Evolutionary conservation across 2,329 filamentous ascomycete genomes (phyloP), one percentile per base, ranked within the genome.

Genomic region (Fusarium neocosmosporiellum): DNA sequence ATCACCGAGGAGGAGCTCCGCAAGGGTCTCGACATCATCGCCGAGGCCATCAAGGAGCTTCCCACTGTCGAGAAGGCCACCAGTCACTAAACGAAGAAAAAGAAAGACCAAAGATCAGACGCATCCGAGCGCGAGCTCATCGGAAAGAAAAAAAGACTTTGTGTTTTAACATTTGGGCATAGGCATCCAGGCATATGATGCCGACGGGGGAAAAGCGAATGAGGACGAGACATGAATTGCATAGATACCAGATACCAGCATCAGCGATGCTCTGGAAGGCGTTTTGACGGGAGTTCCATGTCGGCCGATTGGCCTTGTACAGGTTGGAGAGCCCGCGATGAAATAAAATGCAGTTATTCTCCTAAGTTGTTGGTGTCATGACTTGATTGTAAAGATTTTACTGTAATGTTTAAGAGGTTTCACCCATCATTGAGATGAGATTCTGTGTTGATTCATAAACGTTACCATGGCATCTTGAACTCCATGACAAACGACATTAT

Each of bases 1-100:
- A 98, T 99, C 79, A 95, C 92, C 29, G 95, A 98, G 79, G 89
- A 92, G 68, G 91, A 99, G 84, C 92, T 99, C 74, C 88, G 91
- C 75, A 89, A 91, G 79, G 93, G 96, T 1, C 82, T 98, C 63
- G 82, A 82, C 60, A 96, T 96, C 78, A 97, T 99, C 80, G 88
- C 91, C 70, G 91, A 95, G 80, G 92, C 96, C 16, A 87, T 98
- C 78, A 86, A 88, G 75, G 95, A 98, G 83, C 88, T 99, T 61
- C 95, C 95, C 3, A 91, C 78, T 27, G 82, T 81, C n/a, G 79
- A 81, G 72, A 81, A 83, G 75, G 75, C 81, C 43, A 74, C 79
- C 50, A 80, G 77, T 31, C 84, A 85, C 74, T 85, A 79, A 77
- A 59, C 10, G 22, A 48, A 7, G 9, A 31, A n/a, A 13, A 24